Base-by-base conservation (phyloP, 805 yeast species). In the Candida maesae region DNA sequence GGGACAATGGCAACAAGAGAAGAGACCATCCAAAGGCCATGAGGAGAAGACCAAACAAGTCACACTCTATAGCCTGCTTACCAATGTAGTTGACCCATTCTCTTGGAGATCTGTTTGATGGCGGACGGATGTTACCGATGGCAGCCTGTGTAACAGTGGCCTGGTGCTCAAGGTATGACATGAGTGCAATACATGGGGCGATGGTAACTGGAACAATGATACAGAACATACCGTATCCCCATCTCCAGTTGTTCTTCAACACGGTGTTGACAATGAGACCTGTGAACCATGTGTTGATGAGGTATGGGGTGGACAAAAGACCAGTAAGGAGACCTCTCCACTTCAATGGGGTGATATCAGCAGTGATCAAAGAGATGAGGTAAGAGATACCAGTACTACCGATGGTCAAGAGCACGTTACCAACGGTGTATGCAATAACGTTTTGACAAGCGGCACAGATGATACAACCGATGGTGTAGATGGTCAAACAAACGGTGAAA, bases 151-250 rank as follows among this genome's bases (percentile, higher is more conserved):
- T 37, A 15, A 18, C 37, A 36, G 59, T 49, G 14, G 68, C 68
- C 33, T 56, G 51, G 29, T 50, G 53, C 32, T 66, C 70, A 46
- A 61, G 49, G 40, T 54, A 61, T 14, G 55, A 45, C 61, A 68
- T 59, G 28, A 64, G 44, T 5, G 42, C 30, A 15, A 65, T 53
- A 17, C 63, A 63, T 21, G 72, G 72, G 14, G 48, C 30, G n/a
- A 61, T 38, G 15, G 64, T 66, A 19, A 63, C 64, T 4, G 77
- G 77, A 46, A 66, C 59, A 20, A 73, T 64, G 31, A 73, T 63
- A 17, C 71, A 66, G 60, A 74, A 74, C 58, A 71, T 64, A 37
- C 76, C 76, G 49, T 67, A 72, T 20, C 77, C 79, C 73, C 74
- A 69, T 55, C 77, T 64, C 81, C 81, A 76, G 32, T 66, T 64